Evolutionary conservation across 345 rosid genomes (phyloP).

Genomic region (Raphanus sativus): DNA sequence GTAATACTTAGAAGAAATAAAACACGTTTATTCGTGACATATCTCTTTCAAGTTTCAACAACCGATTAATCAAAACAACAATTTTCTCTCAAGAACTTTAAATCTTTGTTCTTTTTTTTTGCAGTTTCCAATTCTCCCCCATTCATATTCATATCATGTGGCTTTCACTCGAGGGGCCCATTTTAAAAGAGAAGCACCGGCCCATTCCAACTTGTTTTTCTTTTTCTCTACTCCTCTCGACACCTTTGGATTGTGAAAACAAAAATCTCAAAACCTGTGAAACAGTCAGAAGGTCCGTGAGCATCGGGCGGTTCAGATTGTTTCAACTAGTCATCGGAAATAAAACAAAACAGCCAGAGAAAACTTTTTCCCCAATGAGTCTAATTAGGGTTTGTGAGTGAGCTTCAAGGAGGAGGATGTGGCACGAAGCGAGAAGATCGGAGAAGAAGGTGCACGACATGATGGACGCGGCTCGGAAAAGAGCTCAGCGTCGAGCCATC

Average conservation of each 20-base stretch:
- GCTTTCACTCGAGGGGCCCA: slow-evolving; percentile 4
- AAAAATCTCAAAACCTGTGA: neutral
- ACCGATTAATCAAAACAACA: slow-evolving; percentile 8
- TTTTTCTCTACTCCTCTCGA: neutral
- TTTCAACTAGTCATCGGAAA: slow-evolving; percentile 6
- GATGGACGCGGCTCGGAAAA: slow-evolving; percentile 99
- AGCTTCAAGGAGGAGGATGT: slow-evolving; percentile 41
- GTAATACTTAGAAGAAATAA: slow-evolving; percentile 1
- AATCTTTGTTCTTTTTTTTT: too few relatives aligned
- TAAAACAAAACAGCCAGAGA: slow-evolving; percentile 2
- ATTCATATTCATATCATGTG: neutral
- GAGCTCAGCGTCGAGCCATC: slow-evolving; percentile 89
- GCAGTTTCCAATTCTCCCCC: neutral
- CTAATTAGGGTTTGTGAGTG: slow-evolving; percentile 25
- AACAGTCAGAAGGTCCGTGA: neutral
- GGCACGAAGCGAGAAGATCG: slow-evolving; percentile 99
- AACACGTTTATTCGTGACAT: slow-evolving; percentile 18
- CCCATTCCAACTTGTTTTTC: neutral
- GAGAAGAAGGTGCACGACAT: slow-evolving; percentile 96
- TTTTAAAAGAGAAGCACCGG: neutral
- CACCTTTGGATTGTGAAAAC: neutral
- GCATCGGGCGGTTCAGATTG: slow-evolving; percentile 29
- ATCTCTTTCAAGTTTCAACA: slow-evolving; percentile 17
- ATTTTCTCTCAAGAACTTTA: neutral
- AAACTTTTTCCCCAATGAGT: neutral